Percentiles rank a stretch among this genome's conserved stretches.
Evolutionary conservation across 1,284 basidiomycete species (phyloP).

Genomic region (Papiliotrema flavescens): DNA sequence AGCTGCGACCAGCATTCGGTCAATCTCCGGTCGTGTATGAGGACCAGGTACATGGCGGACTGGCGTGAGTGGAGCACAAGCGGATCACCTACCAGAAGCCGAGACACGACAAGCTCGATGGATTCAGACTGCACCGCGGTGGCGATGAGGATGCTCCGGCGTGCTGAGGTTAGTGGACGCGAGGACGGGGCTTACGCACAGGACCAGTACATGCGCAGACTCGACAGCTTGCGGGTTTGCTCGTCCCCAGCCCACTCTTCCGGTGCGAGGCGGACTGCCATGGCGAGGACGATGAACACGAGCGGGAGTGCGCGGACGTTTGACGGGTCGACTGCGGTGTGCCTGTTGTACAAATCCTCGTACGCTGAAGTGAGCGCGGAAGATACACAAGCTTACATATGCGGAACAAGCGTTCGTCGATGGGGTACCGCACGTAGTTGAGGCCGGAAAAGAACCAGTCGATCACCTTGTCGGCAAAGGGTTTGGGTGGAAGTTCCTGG

Average conservation of each 20-base stretch:
- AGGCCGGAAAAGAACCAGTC: slow-evolving; percentile 56
- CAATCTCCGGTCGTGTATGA: slow-evolving; percentile 53
- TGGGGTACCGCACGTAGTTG: slow-evolving; percentile 91
- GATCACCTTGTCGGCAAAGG: slow-evolving; percentile 62
- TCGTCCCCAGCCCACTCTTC: slow-evolving; percentile 77
- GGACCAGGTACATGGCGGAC: slow-evolving; percentile 87
- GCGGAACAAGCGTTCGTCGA: slow-evolving; percentile 82
- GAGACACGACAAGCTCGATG: slow-evolving; percentile 80
- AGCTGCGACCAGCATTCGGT: slow-evolving; percentile 90
- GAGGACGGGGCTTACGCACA: slow-evolving; percentile 57
- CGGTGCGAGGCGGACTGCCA: slow-evolving; percentile 77
- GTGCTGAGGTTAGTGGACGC: slow-evolving; percentile 54
- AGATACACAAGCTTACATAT: slow-evolving; percentile 41
- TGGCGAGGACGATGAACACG: slow-evolving; percentile 89
- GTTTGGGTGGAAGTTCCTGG: slow-evolving; percentile 74
- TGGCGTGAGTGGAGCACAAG: slow-evolving; percentile 40
- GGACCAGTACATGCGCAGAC: slow-evolving; percentile 87
- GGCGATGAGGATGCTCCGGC: slow-evolving; percentile 77
- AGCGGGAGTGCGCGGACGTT: slow-evolving; percentile 85
- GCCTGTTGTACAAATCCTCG: slow-evolving; percentile 70
- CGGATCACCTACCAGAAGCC: slow-evolving; percentile 63
- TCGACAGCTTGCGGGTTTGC: slow-evolving; percentile 67
- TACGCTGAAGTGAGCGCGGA: slow-evolving; percentile 55
- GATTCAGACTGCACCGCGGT: slow-evolving; percentile 88
- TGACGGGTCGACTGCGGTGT: slow-evolving; percentile 68